These are phyloP conservation scores for Mortierella sp. DNA, from an alignment of 371 early-diverging fungal genomes.

Conservation along the genomic window DNA sequence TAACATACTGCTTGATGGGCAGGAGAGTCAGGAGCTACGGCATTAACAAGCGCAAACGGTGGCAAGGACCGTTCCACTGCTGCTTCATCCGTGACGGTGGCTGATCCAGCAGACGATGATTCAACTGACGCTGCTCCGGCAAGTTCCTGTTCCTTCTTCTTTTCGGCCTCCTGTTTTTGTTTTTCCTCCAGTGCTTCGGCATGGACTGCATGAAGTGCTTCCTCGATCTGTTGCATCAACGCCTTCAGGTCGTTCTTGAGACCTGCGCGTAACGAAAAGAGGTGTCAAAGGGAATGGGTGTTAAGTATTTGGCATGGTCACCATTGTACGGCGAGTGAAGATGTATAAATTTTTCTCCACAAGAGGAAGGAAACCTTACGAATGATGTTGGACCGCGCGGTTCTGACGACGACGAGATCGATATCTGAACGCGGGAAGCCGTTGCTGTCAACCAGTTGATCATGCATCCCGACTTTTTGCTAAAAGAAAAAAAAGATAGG, in stretches of 20 bases:
- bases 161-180: constrained; percentile 24
- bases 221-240: constrained; percentile 79
- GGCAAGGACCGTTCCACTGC: constrained; percentile 16
- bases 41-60: constrained; percentile 87
- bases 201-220: constrained; percentile 77
- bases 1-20: constrained; percentile 70
- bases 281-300: not conserved
- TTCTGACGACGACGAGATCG: constrained; percentile 82
- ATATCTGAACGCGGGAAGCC: constrained; percentile 93
- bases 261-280: constrained; percentile 24
- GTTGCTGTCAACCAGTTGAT: constrained; percentile 78
- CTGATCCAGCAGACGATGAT: constrained; percentile 22
- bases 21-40: constrained; percentile 87
- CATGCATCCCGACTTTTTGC: constrained; percentile 81
- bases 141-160: constrained; percentile 18
- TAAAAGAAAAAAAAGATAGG: constrained; percentile 18
- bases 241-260: constrained; percentile 79
- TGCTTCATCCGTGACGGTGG: constrained; percentile 1
- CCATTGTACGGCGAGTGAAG: constrained; percentile 1
- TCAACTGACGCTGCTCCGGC: constrained; percentile 7
- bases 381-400: constrained; percentile 74
- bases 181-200: constrained; percentile 46
- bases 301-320: not conserved
- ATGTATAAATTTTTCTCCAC: not conserved
- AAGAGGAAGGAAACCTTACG: constrained; percentile 51